A percentile compares a stretch with the other conserved stretches of the same genome.
Evolutionary conservation across 164 flowering plant species (phyloP).

Genomic region (Liquidambar formosana): DNA sequence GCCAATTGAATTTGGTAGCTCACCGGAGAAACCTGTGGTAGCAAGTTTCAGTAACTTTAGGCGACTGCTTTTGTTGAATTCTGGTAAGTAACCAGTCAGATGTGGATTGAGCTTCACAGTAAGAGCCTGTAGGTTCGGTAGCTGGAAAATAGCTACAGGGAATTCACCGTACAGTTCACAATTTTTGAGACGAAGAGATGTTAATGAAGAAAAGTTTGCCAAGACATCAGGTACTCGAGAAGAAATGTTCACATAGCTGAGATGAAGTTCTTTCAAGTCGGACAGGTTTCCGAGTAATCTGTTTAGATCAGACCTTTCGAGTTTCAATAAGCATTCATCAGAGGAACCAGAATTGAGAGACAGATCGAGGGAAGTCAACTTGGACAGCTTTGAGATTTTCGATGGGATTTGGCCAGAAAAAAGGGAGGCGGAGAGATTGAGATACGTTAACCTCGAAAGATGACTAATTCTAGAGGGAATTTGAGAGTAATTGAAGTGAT

Average conservation of each 20-base stretch:
- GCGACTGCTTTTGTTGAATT: not conserved
- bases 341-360: not conserved
- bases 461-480: too few species aligned
- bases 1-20: constrained; percentile 14
- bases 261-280: too few species aligned
- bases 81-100: too few species aligned
- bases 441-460: too few species aligned
- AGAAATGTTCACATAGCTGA: not conserved
- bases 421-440: constrained; percentile 14
- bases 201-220: too few species aligned
- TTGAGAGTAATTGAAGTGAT: too few species aligned
- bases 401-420: constrained; percentile 37
- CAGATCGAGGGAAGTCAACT: constrained; percentile 30
- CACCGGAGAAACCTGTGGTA: constrained; percentile 10
- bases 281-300: constrained; percentile 6
- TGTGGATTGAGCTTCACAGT: not conserved
- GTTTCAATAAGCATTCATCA: not conserved
- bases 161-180: too few species aligned
- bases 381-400: too few species aligned
- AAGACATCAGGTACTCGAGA: too few species aligned
- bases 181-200: not conserved
- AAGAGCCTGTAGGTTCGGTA: constrained; percentile 3
- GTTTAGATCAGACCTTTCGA: not conserved
- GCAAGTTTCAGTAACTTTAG: not conserved
- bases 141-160: too few species aligned